Base-by-base conservation (phyloP, 2,329 filamentous ascomycete genomes). In the Thermothelomyces thermophilus region DNA sequence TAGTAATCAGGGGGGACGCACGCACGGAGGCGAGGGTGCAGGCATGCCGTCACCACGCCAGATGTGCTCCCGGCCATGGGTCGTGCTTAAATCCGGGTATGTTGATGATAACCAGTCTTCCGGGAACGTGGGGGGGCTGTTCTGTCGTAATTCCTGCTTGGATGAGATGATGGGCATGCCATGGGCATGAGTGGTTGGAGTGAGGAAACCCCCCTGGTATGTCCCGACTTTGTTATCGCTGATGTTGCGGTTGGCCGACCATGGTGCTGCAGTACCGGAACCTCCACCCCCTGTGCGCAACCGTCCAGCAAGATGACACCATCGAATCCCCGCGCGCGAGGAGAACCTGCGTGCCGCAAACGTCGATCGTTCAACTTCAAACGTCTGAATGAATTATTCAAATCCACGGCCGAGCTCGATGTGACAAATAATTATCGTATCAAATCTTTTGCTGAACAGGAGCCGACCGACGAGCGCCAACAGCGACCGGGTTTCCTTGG, bases 131-230 rank as follows among this genome's bases (percentile, higher is more conserved):
- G 44, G 44, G 42, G 43, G 19, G 14, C 17, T 44, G 47, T 24
- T 17, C 24, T 51, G 49, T 51, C 49, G 49, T 44, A 44, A 51
- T 51, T 51, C 46, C 24, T 20, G 49, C 37, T 22, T 6, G 8
- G 28, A 47, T 51, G 49, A 51, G 43, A 47, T 34, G 44, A 51
- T 51, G 19, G n/a, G 34, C 14, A 17, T 35, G 19, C 13, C 35
- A 16, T 19, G 8, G 11, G 14, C 3, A 2, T 43, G 40, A 49
- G 19, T 43, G 40, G 47, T 17, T 22, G 40, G 9, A 7, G 22
- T 6, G 11, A 31, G 14, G 16, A 7, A 30, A 17, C 9, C 6
- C 2, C 33, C 33, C 33, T 22, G 19, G 20, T n/a, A 34, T 22
- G n/a, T 17, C 20, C 10, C 20, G 30, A 1, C 13, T 20, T 45